These are phyloP conservation scores for Odontarrhena argentea DNA, from an alignment of 345 rosid genomes.

Conservation along the genomic window DNA sequence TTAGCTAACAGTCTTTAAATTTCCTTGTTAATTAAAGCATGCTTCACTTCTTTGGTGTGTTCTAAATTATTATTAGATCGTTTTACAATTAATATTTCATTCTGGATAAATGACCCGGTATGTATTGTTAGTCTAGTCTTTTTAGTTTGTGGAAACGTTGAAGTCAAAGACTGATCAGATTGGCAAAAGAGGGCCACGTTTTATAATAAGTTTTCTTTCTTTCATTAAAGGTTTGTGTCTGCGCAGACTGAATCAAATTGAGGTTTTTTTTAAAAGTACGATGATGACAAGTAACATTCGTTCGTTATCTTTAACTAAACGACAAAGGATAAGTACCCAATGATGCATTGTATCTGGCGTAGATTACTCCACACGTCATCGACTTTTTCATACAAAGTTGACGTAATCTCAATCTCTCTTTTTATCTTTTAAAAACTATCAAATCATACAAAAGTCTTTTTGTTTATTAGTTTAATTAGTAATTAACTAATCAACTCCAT, in stretches of 20 bases:
- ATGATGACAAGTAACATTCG: constrained; percentile 39
- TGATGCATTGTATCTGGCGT: constrained; percentile 40
- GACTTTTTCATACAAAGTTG: constrained; percentile 21
- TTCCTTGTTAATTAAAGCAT: neutral
- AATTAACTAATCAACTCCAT: neutral
- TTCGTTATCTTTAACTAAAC: constrained; percentile 33
- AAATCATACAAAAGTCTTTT: neutral
- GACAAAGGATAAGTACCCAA: constrained; percentile 34
- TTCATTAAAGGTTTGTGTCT: constrained; percentile 16
- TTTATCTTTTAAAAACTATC: neutral
- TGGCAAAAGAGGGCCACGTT: neutral
- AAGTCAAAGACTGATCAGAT: neutral
- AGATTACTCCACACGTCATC: constrained; percentile 36
- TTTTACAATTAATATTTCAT: no score
- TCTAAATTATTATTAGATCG: neutral
- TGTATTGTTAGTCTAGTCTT: neutral
- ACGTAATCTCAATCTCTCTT: constrained; percentile 34
- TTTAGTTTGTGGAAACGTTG: constrained; percentile 2
- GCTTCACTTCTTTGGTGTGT: constrained; percentile 36
- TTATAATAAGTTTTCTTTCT: constrained; percentile 3
- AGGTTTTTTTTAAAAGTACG: constrained; percentile 22
- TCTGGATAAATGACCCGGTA: no score
- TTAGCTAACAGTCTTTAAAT: constrained; percentile 45
- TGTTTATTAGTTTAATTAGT: constrained; percentile 22
- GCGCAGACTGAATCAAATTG: constrained; percentile 38